Base-by-base conservation (phyloP, 805 yeast species). In the Clavispora carvajalis region DNA sequence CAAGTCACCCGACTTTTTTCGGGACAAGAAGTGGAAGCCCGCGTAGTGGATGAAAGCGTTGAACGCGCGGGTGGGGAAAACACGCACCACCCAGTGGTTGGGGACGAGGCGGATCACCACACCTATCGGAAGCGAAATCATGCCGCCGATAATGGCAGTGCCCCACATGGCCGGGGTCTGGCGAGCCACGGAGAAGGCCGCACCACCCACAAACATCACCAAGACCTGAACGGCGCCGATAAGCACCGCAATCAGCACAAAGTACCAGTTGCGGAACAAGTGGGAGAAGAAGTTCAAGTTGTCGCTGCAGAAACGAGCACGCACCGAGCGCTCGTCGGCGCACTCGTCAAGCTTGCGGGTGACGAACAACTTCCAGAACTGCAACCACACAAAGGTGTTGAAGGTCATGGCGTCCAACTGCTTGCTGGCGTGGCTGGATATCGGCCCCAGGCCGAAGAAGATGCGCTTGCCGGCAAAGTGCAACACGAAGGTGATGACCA, bases 351-450 rank as follows among this genome's bases (percentile, higher is more conserved):
- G 69, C 49, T 95, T 85, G 57, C 99, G 79, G 13, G 95, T 82
- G 33, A 88, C 95, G 56, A 91, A 79, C 64, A 93, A 73, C 53
- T 91, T 89, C 77, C 93, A 93, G 59, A 93, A 84, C 67, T 93
- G 99, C 62, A 93, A 71, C 99, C 99, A 93, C 36, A 93, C 98
- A 71, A 93, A 93, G 0, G 98, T 74, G 62, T 93, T 93, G 71
- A 93, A 93, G 1, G 95, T 91, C 77, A 90, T 71, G 2, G 98
- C 88, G 48, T 79, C 75, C 26, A 91, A 63, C 63, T 82, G 82
- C 42, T 73, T 74, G 36, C 67, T 59, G 46, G 80, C 74, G 48
- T 71, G 79, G 38, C 63, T 64, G 16, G 62, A 52, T 22, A 64
- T 53, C 7, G 53, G 55, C 2, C 50, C 51, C 22, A 38, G 36